These are phyloP conservation scores for Chalciporus sphaerocephalus DNA, from an alignment of 768 basidiomycete species.

Conservation along the genomic window DNA sequence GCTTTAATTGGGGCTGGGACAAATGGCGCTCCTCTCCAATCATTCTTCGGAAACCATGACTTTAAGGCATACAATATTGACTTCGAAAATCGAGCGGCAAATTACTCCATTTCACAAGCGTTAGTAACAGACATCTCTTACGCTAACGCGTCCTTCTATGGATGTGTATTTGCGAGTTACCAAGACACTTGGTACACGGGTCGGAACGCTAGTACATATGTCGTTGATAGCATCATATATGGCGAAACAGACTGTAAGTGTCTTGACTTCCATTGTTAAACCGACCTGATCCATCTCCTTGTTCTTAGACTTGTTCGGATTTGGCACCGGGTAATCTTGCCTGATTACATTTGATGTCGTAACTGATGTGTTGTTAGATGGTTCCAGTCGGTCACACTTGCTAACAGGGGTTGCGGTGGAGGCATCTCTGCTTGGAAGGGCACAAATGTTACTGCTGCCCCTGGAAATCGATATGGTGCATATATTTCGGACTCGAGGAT, in stretches of 20 bases:
- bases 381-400: conserved; percentile 55
- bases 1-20: conserved; percentile 59
- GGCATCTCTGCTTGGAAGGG: conserved; percentile 65
- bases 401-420: conserved; percentile 59
- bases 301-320: conserved; percentile 50
- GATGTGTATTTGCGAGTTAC: conserved; percentile 41
- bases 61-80: conserved; percentile 64
- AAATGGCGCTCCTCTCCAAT: conserved; percentile 55
- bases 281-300: conserved; percentile 24
- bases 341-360: neutral
- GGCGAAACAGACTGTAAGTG: conserved; percentile 60
- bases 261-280: neutral
- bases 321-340: neutral
- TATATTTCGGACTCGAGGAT: conserved; percentile 51
- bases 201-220: conserved; percentile 53
- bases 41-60: conserved; percentile 51
- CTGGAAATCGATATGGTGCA: conserved; percentile 35
- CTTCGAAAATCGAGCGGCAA: conserved; percentile 58
- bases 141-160: conserved; percentile 63
- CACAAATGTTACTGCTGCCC: conserved; percentile 21
- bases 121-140: conserved; percentile 61
- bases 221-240: conserved; percentile 60
- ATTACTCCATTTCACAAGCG: conserved; percentile 58
- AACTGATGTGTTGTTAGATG: conserved; percentile 34
- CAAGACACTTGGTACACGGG: conserved; percentile 56